A percentile compares a stretch with the other conserved stretches of the same genome.
Conservation (phyloP, 164 flowering plant genomes). For the Hamamelis virginiana region DNA sequence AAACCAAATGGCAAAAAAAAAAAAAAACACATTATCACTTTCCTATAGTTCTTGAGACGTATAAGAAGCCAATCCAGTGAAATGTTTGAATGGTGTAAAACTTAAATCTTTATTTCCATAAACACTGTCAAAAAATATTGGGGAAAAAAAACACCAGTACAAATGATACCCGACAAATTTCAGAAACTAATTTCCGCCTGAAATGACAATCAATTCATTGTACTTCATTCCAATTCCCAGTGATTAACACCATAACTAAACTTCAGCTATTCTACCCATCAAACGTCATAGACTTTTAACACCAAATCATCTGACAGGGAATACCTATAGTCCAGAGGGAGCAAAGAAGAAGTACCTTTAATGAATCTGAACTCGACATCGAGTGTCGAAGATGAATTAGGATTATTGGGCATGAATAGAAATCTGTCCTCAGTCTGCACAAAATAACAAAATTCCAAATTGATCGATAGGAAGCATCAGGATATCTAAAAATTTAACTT, state of each 20-base stretch:
- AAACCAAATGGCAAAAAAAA: background rate
- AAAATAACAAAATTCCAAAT: constrained; percentile 3
- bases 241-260: too few species aligned
- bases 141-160: background rate
- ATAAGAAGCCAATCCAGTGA: too few species aligned
- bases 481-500: background rate
- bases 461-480: background rate
- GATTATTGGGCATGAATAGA: constrained; percentile 66
- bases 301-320: background rate
- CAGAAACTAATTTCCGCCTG: too few species aligned
- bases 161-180: background rate
- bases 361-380: constrained; percentile 52
- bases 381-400: constrained; percentile 46
- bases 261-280: background rate
- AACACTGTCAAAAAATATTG: background rate
- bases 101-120: background rate
- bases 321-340: background rate
- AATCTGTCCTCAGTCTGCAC: constrained; percentile 59
- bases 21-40: background rate
- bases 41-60: background rate
- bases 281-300: background rate
- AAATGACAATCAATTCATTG: too few species aligned
- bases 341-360: constrained; percentile 46
- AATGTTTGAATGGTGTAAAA: background rate
- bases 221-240: too few species aligned